Percentiles rank a stretch among this genome's conserved stretches.
These are phyloP conservation scores for Periconia sp. DNA, from an alignment of 2,329 filamentous ascomycete species.

Conservation along the genomic window DNA sequence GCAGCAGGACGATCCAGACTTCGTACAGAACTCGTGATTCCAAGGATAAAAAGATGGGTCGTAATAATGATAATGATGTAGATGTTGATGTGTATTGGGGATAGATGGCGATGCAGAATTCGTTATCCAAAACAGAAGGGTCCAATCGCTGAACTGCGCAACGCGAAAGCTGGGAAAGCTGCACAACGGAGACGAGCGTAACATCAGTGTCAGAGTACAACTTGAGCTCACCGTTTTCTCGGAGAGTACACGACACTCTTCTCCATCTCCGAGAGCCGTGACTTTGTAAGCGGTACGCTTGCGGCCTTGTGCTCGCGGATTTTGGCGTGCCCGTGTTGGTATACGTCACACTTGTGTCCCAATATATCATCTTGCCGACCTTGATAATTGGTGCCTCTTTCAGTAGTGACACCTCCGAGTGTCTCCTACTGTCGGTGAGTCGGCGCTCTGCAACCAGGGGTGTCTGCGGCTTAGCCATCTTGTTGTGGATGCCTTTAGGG, in stretches of 20 bases:
- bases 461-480: constrained; percentile 59
- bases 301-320: constrained; percentile 50
- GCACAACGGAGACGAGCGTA: constrained; percentile 79
- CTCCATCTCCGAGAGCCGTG: constrained; percentile 75
- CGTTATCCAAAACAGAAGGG: constrained; percentile 86
- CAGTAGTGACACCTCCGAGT: constrained; percentile 58
- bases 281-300: constrained; percentile 62
- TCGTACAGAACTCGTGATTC: constrained; percentile 92
- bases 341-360: constrained; percentile 70
- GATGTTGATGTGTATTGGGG: constrained; percentile 84
- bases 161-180: constrained; percentile 85
- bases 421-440: constrained; percentile 51
- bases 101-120: constrained; percentile 94
- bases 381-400: constrained; percentile 91
- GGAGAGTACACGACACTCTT: constrained; percentile 87
- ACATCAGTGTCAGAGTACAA: constrained; percentile 86
- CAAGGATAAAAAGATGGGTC: constrained; percentile 87
- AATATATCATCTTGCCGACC: constrained; percentile 69
- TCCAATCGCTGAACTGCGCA: constrained; percentile 91
- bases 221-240: constrained; percentile 94
- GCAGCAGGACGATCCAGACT: constrained; percentile 92
- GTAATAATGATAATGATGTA: constrained; percentile 74
- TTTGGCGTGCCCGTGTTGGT: constrained; percentile 50
- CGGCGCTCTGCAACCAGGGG: constrained; percentile 43
- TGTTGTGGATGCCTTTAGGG: constrained; percentile 61